These are phyloP conservation scores for Ramaria sp. DNA, from an alignment of 768 basidiomycete genomes.

Conservation along the genomic window DNA sequence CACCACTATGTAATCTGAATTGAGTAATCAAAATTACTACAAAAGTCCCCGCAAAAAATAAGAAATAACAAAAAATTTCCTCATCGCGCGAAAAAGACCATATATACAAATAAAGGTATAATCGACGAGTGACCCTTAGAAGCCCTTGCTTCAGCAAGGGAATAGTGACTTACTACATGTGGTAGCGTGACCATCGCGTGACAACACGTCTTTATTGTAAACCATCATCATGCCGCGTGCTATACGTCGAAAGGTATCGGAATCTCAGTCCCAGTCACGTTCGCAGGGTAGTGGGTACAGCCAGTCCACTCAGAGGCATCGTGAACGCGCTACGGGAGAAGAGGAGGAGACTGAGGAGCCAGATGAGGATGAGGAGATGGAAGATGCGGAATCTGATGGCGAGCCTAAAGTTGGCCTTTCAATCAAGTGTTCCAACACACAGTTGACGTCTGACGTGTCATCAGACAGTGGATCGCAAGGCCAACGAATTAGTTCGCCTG, in stretches of 20 bases:
- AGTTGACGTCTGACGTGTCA: not conserved
- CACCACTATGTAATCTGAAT: no score
- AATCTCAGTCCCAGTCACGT: constrained; percentile 30
- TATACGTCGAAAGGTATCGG: constrained; percentile 13
- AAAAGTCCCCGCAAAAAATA: no score
- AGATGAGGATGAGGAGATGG: constrained; percentile 23
- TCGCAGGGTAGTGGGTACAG: constrained; percentile 28
- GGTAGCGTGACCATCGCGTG: no score
- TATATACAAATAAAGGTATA: no score
- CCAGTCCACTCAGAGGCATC: constrained; percentile 15
- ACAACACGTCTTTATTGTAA: no score
- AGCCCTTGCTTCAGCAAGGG: no score
- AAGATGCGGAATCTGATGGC: not conserved
- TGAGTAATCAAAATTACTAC: no score
- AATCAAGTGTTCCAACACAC: not conserved
- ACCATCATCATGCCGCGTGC: not conserved
- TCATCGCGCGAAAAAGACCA: no score
- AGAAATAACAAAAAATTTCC: no score
- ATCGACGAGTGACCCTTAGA: no score
- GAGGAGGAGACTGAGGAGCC: constrained; percentile 25
- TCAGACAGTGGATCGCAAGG: constrained; percentile 57
- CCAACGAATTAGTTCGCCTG: constrained; percentile 63
- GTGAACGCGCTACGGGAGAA: constrained; percentile 22
- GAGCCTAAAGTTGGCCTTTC: not conserved
- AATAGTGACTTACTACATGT: no score